Evolutionary conservation across 1,284 basidiomycete species (phyloP).

Genomic region (Melampsora americana): DNA sequence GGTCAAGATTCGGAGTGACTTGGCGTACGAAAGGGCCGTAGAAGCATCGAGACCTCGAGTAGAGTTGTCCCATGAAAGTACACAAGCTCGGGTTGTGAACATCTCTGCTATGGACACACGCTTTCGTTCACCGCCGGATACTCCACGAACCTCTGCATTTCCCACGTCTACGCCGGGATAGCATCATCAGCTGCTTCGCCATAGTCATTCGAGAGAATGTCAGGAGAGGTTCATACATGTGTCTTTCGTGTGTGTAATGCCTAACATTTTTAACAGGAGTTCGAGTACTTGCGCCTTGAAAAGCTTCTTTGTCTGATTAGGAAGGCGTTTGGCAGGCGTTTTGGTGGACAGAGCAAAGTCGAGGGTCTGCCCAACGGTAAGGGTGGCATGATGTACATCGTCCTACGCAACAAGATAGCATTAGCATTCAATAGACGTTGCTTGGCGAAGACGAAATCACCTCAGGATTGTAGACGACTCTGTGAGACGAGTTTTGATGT

Average conservation of each 20-base stretch:
- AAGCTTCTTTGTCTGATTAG: constrained; percentile 57
- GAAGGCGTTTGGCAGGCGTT: constrained; percentile 60
- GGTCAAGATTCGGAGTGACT: constrained; percentile 60
- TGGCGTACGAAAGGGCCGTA: constrained; percentile 63
- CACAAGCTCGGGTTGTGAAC: constrained; percentile 57
- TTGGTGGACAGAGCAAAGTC: constrained; percentile 60
- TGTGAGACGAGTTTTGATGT: too few species aligned
- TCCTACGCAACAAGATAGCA: constrained; percentile 55
- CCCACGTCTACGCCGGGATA: constrained; percentile 55
- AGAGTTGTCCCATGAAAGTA: constrained; percentile 56
- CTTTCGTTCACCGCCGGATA: constrained; percentile 63
- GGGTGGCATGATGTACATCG: constrained; percentile 64
- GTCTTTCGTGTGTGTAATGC: constrained; percentile 37
- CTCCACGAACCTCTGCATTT: constrained; percentile 62
- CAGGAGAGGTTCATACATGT: too few species aligned
- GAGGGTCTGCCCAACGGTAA: constrained; percentile 63
- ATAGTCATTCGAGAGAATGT: too few species aligned
- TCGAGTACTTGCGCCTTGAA: constrained; percentile 61
- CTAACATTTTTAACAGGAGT: constrained; percentile 61
- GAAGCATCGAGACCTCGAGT: constrained; percentile 72
- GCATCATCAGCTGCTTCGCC: too few species aligned
- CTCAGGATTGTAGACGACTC: constrained; percentile 35
- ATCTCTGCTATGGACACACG: constrained; percentile 64
- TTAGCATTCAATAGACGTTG: too few species aligned
- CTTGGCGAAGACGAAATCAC: too few species aligned